Evolutionary conservation across 2,329 filamentous ascomycete genomes (phyloP).

Genomic region (Nothopassalora personata): DNA sequence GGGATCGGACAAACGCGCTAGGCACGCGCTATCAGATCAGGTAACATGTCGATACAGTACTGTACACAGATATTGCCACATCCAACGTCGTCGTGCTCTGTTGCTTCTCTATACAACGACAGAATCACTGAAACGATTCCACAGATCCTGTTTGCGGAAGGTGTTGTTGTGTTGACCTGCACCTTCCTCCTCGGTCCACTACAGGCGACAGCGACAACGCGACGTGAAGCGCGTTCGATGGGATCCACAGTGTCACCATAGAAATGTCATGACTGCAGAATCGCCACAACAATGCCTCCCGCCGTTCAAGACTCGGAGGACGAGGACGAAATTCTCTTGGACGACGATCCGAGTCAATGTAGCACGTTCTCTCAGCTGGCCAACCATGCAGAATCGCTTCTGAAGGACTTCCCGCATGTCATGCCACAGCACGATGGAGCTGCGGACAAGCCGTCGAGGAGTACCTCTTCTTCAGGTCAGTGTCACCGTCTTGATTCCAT

Average conservation of each 20-base stretch:
- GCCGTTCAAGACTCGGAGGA: slow-evolving; percentile 9
- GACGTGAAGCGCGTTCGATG: not conserved
- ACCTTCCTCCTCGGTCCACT: not conserved
- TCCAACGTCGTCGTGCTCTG: not conserved
- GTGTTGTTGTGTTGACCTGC: not conserved
- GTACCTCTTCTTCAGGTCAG: slow-evolving; percentile 7
- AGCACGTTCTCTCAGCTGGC: slow-evolving; percentile 5
- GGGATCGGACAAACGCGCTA: slow-evolving; percentile 1
- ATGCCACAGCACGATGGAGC: not conserved
- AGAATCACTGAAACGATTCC: too few species aligned
- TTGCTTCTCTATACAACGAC: not conserved
- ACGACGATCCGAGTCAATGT: slow-evolving; percentile 3
- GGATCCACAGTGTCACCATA: not conserved
- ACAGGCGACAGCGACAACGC: not conserved
- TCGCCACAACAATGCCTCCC: slow-evolving; percentile 7
- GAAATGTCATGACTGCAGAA: not conserved
- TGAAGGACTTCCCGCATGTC: not conserved
- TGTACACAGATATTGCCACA: not conserved
- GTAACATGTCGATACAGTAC: not conserved
- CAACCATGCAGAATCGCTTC: not conserved
- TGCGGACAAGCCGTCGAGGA: not conserved
- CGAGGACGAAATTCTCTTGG: slow-evolving; percentile 4
- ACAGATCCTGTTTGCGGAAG: too few species aligned
- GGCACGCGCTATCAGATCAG: not conserved
- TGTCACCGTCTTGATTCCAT: not conserved